phyloP scores from a whole-genome alignment of 495 filamentous ascomycete genomes.

The Umbilicaria muhlenbergii region DNA sequence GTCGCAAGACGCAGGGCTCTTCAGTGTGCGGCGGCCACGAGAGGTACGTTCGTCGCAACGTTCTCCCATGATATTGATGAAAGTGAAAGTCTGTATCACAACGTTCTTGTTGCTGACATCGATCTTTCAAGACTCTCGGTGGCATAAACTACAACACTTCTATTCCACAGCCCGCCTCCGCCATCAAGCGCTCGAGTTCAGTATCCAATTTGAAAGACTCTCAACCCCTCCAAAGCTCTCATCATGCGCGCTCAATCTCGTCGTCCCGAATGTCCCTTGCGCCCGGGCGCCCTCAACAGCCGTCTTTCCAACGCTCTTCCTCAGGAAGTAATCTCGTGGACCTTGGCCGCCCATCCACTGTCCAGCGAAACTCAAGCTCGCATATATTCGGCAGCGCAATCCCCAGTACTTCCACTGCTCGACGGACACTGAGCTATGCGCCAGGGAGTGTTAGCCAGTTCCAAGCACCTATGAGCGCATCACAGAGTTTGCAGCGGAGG shows the following conservation, averaged over 20 bases:
- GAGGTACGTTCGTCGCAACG: slow-evolving; percentile 35
- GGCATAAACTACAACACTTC: slow-evolving; percentile 59
- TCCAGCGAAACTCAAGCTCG: slow-evolving; percentile 68
- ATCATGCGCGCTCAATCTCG: slow-evolving; percentile 63
- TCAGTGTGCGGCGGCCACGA: slow-evolving; percentile 57
- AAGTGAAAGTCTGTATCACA: slow-evolving; percentile 1
- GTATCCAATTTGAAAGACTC: slow-evolving; percentile 49
- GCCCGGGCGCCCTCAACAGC: slow-evolving; percentile 62
- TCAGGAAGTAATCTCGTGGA: slow-evolving; percentile 62
- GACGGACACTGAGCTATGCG: slow-evolving; percentile 40
- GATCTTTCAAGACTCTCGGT: slow-evolving; percentile 50
- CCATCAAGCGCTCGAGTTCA: slow-evolving; percentile 87
- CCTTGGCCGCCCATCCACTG: slow-evolving; percentile 57
- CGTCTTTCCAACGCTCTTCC: slow-evolving; percentile 69
- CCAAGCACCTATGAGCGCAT: slow-evolving; percentile 23
- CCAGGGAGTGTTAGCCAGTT: slow-evolving; percentile 34
- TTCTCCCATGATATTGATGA: not conserved
- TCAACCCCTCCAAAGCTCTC: slow-evolving; percentile 47
- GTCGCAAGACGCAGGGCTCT: slow-evolving; percentile 62
- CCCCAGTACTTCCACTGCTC: slow-evolving; percentile 33
- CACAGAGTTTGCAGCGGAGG: slow-evolving; percentile 47
- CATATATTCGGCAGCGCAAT: slow-evolving; percentile 47
- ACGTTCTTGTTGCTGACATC: not conserved
- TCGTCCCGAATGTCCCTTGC: slow-evolving; percentile 78
- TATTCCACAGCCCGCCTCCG: slow-evolving; percentile 87